phyloP scores from a whole-genome alignment of 176 grass and related monocot genomes.

The Oryza rufipogon region DNA sequence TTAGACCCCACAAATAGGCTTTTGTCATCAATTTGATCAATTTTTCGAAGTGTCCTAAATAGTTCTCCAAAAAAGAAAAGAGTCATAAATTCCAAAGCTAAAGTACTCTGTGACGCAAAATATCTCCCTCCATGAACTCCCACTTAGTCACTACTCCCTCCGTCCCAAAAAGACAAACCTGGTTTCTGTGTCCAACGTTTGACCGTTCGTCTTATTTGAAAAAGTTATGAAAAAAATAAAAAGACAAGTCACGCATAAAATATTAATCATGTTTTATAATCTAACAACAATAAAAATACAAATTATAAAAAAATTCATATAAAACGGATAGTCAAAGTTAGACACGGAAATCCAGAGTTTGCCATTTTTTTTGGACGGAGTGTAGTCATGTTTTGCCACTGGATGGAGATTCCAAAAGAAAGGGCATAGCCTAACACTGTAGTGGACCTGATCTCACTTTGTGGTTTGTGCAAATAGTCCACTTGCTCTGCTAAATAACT shows the following conservation, averaged over 20 bases:
- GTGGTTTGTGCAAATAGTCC: not conserved
- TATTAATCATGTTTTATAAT: no score
- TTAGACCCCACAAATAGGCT: not conserved
- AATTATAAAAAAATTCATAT: no score
- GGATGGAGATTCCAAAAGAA: constrained; percentile 21
- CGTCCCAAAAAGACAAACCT: no score
- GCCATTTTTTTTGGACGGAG: no score
- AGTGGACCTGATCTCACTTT: constrained; percentile 29
- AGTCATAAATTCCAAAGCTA: not conserved
- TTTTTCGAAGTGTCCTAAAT: not conserved
- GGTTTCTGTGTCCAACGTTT: no score
- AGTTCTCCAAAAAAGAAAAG: not conserved
- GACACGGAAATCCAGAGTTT: no score
- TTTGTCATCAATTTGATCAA: not conserved
- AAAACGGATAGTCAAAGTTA: no score
- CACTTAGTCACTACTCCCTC: not conserved
- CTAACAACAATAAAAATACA: no score
- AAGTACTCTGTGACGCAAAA: not conserved
- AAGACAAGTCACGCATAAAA: no score
- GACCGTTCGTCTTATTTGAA: no score
- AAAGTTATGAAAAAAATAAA: no score
- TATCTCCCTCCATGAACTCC: not conserved
- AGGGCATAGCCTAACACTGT: not conserved
- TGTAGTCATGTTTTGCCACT: not conserved
- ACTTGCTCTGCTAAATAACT: constrained; percentile 9